phyloP scores from a whole-genome alignment of 768 basidiomycete species.

The Suillus luteus region DNA sequence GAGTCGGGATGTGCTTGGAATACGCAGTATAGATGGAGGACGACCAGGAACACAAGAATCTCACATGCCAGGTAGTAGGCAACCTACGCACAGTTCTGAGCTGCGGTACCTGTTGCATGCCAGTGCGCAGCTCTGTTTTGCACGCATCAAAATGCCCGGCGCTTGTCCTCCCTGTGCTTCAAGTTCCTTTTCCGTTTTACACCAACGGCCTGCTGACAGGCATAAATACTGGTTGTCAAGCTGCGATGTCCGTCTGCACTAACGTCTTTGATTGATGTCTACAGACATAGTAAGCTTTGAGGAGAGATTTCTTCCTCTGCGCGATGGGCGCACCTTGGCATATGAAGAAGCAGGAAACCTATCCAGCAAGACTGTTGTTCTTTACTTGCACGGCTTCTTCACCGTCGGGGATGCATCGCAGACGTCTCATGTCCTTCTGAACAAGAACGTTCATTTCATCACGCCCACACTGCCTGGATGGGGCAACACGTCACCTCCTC shows the following conservation, averaged over 20 bases:
- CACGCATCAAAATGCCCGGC: not conserved
- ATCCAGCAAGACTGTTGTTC: constrained; percentile 47
- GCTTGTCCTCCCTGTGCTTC: not conserved
- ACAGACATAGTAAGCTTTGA: not conserved
- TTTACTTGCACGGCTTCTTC: constrained; percentile 61
- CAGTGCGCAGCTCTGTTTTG: not conserved
- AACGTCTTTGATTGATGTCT: not conserved
- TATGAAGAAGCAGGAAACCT: constrained; percentile 56
- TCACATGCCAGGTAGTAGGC: not conserved
- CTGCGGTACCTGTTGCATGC: not conserved
- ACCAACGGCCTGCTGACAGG: not conserved
- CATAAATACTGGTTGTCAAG: not conserved
- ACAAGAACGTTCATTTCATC: constrained; percentile 46
- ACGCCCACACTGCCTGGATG: constrained; percentile 60
- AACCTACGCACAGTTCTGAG: not conserved
- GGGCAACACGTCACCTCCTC: constrained; percentile 52
- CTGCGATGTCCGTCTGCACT: no score
- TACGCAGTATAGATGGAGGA: not conserved
- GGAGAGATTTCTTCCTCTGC: constrained; percentile 24
- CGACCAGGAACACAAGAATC: not conserved
- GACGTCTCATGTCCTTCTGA: constrained; percentile 36
- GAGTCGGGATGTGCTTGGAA: not conserved
- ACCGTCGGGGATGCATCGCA: constrained; percentile 45
- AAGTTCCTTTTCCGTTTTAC: not conserved
- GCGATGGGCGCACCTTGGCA: constrained; percentile 49